Evolutionary conservation across 306 rosid species (phyloP).

Genomic region (Cucurbita pepo): DNA sequence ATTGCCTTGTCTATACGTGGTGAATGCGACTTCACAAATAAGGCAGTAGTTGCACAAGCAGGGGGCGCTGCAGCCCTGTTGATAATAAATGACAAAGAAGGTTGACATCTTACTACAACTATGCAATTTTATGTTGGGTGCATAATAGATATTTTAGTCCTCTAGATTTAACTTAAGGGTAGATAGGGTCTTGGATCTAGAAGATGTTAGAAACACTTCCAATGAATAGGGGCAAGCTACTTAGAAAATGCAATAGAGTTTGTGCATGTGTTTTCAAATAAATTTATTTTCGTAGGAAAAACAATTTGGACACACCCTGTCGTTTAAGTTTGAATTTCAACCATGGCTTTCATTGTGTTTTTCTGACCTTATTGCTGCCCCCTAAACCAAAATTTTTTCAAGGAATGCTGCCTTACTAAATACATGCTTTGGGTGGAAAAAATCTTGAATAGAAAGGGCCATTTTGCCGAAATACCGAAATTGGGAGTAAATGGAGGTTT

Average conservation of each 20-base stretch:
- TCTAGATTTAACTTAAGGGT: background rate
- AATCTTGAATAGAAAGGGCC: no score
- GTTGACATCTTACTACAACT: slow-evolving; percentile 23
- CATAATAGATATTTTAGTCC: background rate
- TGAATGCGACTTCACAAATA: slow-evolving; percentile 59
- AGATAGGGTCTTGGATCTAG: background rate
- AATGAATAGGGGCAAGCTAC: background rate
- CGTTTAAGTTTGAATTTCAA: no score
- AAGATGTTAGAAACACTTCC: background rate
- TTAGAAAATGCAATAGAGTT: background rate
- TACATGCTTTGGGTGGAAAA: no score
- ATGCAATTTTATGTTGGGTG: background rate
- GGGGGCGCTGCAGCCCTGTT: slow-evolving; percentile 56
- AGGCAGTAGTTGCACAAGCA: slow-evolving; percentile 50
- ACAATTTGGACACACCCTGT: background rate
- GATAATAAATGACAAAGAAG: slow-evolving; percentile 55
- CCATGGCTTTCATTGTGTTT: no score
- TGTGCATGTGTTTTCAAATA: background rate
- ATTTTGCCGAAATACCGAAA: no score
- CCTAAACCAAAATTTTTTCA: no score
- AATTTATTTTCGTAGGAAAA: background rate
- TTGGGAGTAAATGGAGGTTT: no score
- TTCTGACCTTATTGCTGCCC: no score
- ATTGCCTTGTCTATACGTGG: slow-evolving; percentile 62
- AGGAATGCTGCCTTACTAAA: no score